phyloP scores from a whole-genome alignment of 805 yeast genomes.

The Saturnispora halmiae region DNA sequence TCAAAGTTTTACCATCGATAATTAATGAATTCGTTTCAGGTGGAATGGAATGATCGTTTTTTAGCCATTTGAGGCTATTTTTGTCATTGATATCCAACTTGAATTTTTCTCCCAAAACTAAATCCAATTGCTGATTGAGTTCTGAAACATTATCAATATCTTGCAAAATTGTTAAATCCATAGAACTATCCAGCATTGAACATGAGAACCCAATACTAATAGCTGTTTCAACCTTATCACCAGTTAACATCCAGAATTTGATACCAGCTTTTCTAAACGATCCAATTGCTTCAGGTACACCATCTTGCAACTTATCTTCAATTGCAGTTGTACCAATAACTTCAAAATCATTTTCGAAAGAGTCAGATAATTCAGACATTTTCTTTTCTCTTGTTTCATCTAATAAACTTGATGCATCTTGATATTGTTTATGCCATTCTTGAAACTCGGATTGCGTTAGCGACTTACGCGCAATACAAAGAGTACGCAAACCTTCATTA shows the following conservation, averaged over 20 bases:
- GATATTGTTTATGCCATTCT: conserved; percentile 48
- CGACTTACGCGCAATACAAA: conserved; percentile 55
- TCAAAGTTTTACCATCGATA: conserved; percentile 62
- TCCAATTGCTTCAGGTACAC: conserved; percentile 68
- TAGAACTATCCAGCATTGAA: conserved; percentile 54
- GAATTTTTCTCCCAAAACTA: conserved; percentile 18
- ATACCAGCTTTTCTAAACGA: conserved; percentile 62
- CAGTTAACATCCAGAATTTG: conserved; percentile 76
- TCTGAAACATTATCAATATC: conserved; percentile 21
- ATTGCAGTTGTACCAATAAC: conserved; percentile 75
- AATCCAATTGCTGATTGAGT: conserved; percentile 11
- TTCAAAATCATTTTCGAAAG: conserved; percentile 47
- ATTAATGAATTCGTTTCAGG: conserved; percentile 47
- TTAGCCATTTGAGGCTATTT: conserved; percentile 41
- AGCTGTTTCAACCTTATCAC: conserved; percentile 78
- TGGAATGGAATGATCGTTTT: conserved; percentile 57
- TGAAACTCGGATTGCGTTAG: conserved; percentile 37
- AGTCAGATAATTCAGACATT: conserved; percentile 46
- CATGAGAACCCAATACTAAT: conserved; percentile 77
- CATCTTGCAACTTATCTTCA: conserved; percentile 70
- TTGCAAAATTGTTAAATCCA: conserved; percentile 59
- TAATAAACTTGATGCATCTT: conserved; percentile 47
- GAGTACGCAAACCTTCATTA: conserved; percentile 68
- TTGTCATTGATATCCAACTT: conserved; percentile 12
- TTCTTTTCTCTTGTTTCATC: conserved; percentile 49